A percentile compares a stretch with the other conserved stretches of the same genome.
Conservation (phyloP, 2,329 filamentous ascomycete genomes). For the Seiridium cupressi region DNA sequence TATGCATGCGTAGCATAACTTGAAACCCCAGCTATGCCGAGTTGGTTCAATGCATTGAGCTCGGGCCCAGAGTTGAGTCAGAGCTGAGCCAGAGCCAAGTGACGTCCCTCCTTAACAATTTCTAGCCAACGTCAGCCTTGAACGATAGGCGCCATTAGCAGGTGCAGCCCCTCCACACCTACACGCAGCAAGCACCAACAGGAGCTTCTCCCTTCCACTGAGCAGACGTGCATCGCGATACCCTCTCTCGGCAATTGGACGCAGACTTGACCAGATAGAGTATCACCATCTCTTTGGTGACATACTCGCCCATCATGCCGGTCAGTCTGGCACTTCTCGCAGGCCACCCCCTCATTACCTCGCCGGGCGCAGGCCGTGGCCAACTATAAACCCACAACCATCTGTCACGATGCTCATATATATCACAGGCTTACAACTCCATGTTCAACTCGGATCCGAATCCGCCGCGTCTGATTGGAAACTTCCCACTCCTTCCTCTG, state of each 20-base stretch:
- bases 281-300: constrained; percentile 7
- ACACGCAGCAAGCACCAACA: not conserved
- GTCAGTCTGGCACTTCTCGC: constrained; percentile 29
- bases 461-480: constrained; percentile 65
- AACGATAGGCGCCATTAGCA: not conserved
- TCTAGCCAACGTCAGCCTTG: constrained; percentile 17
- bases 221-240: not conserved
- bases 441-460: constrained; percentile 87
- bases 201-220: not conserved
- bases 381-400: too few species aligned
- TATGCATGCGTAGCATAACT: not conserved
- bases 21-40: not conserved
- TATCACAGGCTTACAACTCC: constrained; percentile 85
- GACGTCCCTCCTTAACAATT: constrained; percentile 18
- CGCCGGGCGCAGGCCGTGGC: not conserved
- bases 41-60: not conserved
- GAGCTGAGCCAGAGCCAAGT: constrained; percentile 9
- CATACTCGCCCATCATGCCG: constrained; percentile 40
- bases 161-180: constrained; percentile 14
- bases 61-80: not conserved
- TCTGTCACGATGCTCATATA: too few species aligned
- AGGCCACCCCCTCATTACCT: not conserved
- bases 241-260: not conserved
- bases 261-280: not conserved
- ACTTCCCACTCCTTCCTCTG: constrained; percentile 91